Evolutionary conservation across 1,284 basidiomycete genomes (phyloP).

Genomic region (Leucoagaricus sp.): DNA sequence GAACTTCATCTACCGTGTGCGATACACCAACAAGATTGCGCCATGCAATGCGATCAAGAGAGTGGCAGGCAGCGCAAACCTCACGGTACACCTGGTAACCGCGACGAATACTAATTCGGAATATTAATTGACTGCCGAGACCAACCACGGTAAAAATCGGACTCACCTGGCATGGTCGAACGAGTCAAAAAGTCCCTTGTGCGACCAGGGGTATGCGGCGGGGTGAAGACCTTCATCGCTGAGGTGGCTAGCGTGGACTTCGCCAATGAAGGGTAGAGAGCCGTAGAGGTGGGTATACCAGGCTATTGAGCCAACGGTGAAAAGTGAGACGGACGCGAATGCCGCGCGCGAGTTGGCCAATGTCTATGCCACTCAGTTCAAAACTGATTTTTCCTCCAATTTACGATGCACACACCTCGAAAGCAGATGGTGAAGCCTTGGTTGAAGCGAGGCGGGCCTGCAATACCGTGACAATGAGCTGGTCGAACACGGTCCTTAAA

Average conservation of each 20-base stretch:
- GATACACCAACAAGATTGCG: constrained; percentile 99
- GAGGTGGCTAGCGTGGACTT: constrained; percentile 88
- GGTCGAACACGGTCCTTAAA: constrained; percentile 7
- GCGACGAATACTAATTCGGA: constrained; percentile 79
- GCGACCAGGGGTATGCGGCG: constrained; percentile 86
- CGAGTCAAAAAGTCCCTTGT: constrained; percentile 85
- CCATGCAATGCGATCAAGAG: constrained; percentile 99
- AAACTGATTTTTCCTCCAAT: not conserved
- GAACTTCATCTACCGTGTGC: constrained; percentile 92
- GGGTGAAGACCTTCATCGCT: constrained; percentile 97
- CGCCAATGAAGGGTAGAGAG: constrained; percentile 80
- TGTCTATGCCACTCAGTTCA: constrained; percentile 28
- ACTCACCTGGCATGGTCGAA: constrained; percentile 92
- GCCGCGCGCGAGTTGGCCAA: constrained; percentile 76
- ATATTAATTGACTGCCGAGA: constrained; percentile 8
- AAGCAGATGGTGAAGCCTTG: constrained; percentile 50
- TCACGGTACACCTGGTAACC: constrained; percentile 99
- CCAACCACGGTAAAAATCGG: constrained; percentile 15
- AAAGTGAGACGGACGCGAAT: constrained; percentile 75
- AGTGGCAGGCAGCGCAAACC: constrained; percentile 99
- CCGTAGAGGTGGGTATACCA: constrained; percentile 98
- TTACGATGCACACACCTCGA: constrained; percentile 49
- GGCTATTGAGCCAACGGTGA: constrained; percentile 87
- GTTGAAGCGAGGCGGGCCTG: constrained; percentile 74
- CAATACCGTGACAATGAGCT: constrained; percentile 21